Conservation (phyloP, 768 basidiomycete genomes). For the Boletus sp. region DNA sequence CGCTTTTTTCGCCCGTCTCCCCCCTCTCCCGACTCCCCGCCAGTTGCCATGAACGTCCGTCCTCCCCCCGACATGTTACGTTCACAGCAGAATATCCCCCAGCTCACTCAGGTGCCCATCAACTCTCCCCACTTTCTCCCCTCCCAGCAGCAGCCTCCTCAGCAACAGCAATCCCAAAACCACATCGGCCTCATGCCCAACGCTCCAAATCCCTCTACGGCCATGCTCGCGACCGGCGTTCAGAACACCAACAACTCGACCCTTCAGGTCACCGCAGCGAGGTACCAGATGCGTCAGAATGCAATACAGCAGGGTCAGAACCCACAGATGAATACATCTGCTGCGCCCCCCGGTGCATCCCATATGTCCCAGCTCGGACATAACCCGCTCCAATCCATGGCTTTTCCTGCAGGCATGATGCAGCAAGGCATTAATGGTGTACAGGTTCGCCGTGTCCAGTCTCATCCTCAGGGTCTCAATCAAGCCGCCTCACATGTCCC, state of each 20-base stretch:
- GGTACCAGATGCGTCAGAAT: conserved; percentile 35
- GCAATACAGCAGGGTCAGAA: conserved; percentile 38
- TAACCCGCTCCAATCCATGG: conserved; percentile 40
- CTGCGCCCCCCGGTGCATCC: conserved; percentile 26
- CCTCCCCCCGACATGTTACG: conserved; percentile 44
- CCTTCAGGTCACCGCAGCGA: conserved; percentile 22
- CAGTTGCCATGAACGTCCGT: conserved; percentile 46
- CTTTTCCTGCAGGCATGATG: conserved; percentile 43
- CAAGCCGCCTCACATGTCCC: conserved; percentile 35
- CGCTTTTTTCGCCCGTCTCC: conserved; percentile 4
- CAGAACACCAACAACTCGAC: conserved; percentile 24
- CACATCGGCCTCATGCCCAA: conserved; percentile 39
- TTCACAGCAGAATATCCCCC: conserved; percentile 37
- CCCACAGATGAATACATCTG: conserved; percentile 32
- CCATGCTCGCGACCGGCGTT: conserved; percentile 34
- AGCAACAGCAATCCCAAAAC: conserved; percentile 31
- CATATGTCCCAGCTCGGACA: conserved; percentile 31
- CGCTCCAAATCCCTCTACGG: conserved; percentile 36
- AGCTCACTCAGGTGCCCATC: conserved; percentile 38
- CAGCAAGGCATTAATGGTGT: conserved; percentile 36
- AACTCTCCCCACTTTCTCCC: conserved; percentile 33
- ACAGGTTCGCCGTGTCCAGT: conserved; percentile 50
- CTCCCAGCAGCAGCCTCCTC: conserved; percentile 37
- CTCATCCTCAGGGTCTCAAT: conserved; percentile 51
- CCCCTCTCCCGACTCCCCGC: conserved; percentile 1